Evolutionary conservation across 2,329 filamentous ascomycete species (phyloP), one percentile per base, ranked within the genome.

Genomic region (Exophiala bonariae): DNA sequence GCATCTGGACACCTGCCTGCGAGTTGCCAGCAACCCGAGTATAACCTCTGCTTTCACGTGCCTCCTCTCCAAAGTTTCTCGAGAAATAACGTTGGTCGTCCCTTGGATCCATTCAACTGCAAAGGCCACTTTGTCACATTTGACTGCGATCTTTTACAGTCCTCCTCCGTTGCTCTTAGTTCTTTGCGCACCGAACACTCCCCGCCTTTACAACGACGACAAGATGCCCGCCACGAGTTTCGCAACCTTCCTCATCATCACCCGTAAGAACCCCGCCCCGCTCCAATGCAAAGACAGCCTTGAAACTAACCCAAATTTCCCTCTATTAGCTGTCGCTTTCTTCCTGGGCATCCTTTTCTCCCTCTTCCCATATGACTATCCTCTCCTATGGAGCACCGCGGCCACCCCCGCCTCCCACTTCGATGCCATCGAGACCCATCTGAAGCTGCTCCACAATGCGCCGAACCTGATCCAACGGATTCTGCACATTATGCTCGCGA

Each of bases 291-390:
- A 23, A 44, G 28, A 40, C n/a, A 39, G 42, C 30, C 47, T 22
- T 41, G 19, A 37, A 17, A 11, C 41, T 20, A 41, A 32, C 47
- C 44, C 36, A 40, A 43, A 34, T 34, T 18, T 35, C 17, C 20
- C 33, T 36, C 14, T 41, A 39, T 30, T 61, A 91, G 87, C 87
- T 56, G 90, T 87, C 57, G 96, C 89, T 70, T 99, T 99, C 81
- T 96, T 97, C 81, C 86, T 99, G 56, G 93, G 93, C 61, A 90
- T 97, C 69, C 85, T 99, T 70, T 99, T 97, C 80, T 90, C 90
- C 61, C 84, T 85, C 55, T 95, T 97, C 71, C 91, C 93, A 52
- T 99, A 97, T 77, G 93, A 74, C 64, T 74, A 74, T 58, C 71
- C 71, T 11, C 68, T 74, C 41, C 69, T 74, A 4, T 74, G 71